Conservation (phyloP, 2,329 filamentous ascomycete species). For the Sarocladium brachiariae region DNA sequence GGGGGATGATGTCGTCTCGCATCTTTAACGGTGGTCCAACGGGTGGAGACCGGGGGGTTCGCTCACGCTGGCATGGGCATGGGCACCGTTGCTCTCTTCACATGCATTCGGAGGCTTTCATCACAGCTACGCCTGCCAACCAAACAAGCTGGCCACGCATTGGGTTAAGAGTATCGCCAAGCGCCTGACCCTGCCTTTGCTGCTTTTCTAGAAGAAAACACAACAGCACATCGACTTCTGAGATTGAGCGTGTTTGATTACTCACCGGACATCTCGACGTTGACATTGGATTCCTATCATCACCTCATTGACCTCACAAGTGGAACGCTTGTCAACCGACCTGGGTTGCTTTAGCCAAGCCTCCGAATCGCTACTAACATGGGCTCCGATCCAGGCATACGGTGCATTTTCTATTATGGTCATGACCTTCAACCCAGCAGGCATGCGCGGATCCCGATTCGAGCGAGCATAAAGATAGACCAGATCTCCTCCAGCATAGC, state of each 20-base stretch:
- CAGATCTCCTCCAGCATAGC: neutral
- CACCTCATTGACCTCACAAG: neutral
- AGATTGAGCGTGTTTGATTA: too few species aligned
- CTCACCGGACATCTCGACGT: too few species aligned
- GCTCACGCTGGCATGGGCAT: neutral
- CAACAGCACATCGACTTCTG: too few species aligned
- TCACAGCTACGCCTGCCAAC: too few species aligned
- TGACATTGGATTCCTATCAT: neutral
- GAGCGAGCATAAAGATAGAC: too few species aligned
- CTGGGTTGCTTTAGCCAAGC: neutral
- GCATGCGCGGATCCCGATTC: too few species aligned
- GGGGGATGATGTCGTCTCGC: constrained; percentile 8
- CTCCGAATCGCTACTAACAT: neutral
- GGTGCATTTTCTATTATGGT: neutral
- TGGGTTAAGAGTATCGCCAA: too few species aligned
- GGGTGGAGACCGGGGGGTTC: constrained; percentile 8
- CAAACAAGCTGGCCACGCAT: too few species aligned
- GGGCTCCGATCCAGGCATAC: neutral
- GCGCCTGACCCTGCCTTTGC: too few species aligned
- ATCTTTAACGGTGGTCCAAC: neutral
- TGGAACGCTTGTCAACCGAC: neutral
- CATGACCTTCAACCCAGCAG: too few species aligned
- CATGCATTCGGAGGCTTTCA: constrained; percentile 7
- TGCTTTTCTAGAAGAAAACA: too few species aligned
- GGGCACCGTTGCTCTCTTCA: neutral